Evolutionary conservation across 2,329 filamentous ascomycete species (phyloP).

Genomic region (Ciborinia camelliae): DNA sequence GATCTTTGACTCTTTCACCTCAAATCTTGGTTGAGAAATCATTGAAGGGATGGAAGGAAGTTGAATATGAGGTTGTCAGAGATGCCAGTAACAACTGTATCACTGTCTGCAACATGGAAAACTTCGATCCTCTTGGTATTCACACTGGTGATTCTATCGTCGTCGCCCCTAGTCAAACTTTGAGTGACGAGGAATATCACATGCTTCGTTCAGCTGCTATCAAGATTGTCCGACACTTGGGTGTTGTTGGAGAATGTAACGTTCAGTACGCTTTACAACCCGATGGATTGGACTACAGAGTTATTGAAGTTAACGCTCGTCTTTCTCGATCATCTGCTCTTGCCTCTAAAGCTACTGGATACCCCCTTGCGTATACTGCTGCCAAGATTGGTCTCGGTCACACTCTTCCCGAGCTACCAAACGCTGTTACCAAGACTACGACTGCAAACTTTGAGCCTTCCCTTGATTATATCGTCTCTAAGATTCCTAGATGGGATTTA

Average conservation of each 20-base stretch:
- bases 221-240: conserved; percentile 96
- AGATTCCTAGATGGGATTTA: conserved; percentile 97
- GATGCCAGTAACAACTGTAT: conserved; percentile 99
- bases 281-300: conserved; percentile 94
- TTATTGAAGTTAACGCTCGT: conserved; percentile 98
- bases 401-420: conserved; percentile 90
- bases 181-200: conserved; percentile 98
- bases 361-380: conserved; percentile 93
- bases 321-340: conserved; percentile 95
- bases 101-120: conserved; percentile 98
- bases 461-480: conserved; percentile 96
- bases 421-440: conserved; percentile 97
- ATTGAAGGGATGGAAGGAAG: conserved; percentile 98
- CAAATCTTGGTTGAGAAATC: conserved; percentile 99
- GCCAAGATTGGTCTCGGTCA: conserved; percentile 98
- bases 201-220: conserved; percentile 97
- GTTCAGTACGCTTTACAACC: conserved; percentile 97
- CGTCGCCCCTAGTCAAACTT: conserved; percentile 91
- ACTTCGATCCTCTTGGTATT: conserved; percentile 95
- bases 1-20: conserved; percentile 87
- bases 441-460: conserved; percentile 98
- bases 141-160: conserved; percentile 99
- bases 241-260: conserved; percentile 97
- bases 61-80: conserved; percentile 97
- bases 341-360: conserved; percentile 96